These are phyloP conservation scores for Metschnikowia hibisci DNA, from an alignment of 805 yeast species.

Conservation along the genomic window DNA sequence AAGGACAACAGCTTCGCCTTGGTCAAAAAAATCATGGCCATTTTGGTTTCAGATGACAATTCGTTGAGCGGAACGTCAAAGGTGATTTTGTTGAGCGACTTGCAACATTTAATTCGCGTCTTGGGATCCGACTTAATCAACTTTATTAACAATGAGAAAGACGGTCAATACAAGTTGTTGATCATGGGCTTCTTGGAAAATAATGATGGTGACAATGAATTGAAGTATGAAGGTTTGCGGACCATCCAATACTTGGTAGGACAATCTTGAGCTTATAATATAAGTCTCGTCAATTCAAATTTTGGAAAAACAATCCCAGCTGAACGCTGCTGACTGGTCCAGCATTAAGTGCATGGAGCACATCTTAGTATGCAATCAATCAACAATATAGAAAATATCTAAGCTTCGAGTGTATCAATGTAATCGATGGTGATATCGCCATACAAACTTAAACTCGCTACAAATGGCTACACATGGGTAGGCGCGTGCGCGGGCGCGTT, in stretches of 20 bases:
- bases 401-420: too few species aligned
- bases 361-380: slow-evolving; percentile 1
- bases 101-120: slow-evolving; percentile 39
- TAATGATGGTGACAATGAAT: slow-evolving; percentile 73
- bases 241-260: slow-evolving; percentile 94
- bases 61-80: slow-evolving; percentile 20
- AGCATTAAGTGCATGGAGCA: not conserved
- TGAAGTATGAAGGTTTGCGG: slow-evolving; percentile 90
- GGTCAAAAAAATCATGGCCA: slow-evolving; percentile 55
- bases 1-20: slow-evolving; percentile 73
- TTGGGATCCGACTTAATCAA: slow-evolving; percentile 36
- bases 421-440: not conserved
- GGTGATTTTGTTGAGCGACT: slow-evolving; percentile 41
- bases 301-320: too few species aligned
- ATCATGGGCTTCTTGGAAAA: slow-evolving; percentile 76
- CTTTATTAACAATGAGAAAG: slow-evolving; percentile 37
- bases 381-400: not conserved
- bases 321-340: not conserved
- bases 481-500: not conserved
- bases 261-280: slow-evolving; percentile 33
- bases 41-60: slow-evolving; percentile 38
- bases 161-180: slow-evolving; percentile 63
- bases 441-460: too few species aligned
- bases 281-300: too few species aligned
- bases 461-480: too few species aligned